These are phyloP conservation scores for Chrysoporthe puriensis DNA, from an alignment of 2,329 filamentous ascomycete species.

Conservation along the genomic window DNA sequence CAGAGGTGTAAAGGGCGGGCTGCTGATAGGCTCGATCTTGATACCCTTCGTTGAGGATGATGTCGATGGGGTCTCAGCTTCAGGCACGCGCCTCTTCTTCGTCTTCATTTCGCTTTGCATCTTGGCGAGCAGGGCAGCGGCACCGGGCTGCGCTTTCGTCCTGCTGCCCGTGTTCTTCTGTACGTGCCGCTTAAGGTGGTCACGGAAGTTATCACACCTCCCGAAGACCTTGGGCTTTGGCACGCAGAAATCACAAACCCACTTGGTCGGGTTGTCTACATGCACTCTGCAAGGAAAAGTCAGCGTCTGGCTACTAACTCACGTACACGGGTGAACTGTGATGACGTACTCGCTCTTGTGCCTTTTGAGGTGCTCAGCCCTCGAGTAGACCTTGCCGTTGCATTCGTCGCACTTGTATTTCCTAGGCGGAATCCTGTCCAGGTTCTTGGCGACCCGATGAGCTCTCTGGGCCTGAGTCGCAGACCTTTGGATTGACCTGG, in stretches of 20 bases:
- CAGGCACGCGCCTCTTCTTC: conserved; percentile 21
- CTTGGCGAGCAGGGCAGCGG: conserved; percentile 23
- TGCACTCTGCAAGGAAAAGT: conserved; percentile 13
- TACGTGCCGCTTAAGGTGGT: conserved; percentile 27
- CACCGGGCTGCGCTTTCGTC: conserved; percentile 19
- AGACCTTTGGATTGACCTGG: conserved; percentile 19
- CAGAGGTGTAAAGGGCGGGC: conserved; percentile 1
- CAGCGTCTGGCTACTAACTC: neutral
- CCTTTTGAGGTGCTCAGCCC: conserved; percentile 26
- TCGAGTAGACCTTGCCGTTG: conserved; percentile 24
- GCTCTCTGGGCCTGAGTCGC: conserved; percentile 14
- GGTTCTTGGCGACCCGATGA: conserved; percentile 23
- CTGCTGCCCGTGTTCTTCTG: conserved; percentile 25
- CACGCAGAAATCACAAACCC: conserved; percentile 26
- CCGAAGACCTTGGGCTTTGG: conserved; percentile 23
- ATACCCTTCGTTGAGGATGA: neutral
- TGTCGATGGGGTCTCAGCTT: neutral
- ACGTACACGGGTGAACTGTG: neutral
- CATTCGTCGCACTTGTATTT: conserved; percentile 25
- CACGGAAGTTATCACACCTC: conserved; percentile 25
- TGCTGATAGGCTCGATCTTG: conserved; percentile 3
- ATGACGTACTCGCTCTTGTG: conserved; percentile 25
- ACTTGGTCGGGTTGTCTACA: conserved; percentile 22
- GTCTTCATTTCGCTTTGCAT: conserved; percentile 27
- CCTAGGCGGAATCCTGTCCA: conserved; percentile 20